Base-by-base conservation (phyloP, 768 basidiomycete genomes). In the Podaxis pistillaris region DNA sequence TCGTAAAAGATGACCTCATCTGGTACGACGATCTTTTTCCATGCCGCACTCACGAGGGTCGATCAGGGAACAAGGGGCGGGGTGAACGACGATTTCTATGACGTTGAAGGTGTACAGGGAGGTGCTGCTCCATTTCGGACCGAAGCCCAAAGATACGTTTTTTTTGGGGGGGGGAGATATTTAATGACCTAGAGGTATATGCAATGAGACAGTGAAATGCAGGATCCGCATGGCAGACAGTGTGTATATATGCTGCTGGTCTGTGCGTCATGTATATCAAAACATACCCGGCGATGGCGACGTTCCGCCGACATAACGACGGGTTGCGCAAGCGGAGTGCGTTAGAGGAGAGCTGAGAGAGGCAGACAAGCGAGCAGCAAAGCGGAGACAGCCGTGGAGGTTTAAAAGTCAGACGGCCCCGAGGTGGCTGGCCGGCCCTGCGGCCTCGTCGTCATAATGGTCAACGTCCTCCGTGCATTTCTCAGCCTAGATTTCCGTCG, bases 351-450 rank as follows among this genome's bases (percentile, higher is more conserved):
- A 52, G 6, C 15, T 24, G 4, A 55, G 53, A 13, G 53, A 13
- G 53, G 11, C 1, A 33, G 53, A 15, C 2, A 19, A 38, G 9
- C 33, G 6, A 38, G 19, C 19, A 22, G 8, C 8, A 33, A 30
- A 30, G 24, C 61, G 61, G 61, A 37, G 46, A 56, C 55, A 30
- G 54, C 61, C 61, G 61, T 12, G n/a, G 33, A 55, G 19, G 24
- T 60, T 60, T 24, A 40, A 62, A 46, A 56, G 61, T 56, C 61
- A 56, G 61, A 49, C 40, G 26, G 54, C 46, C 12, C 13, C 28
- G 4, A n/a, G 15, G 8, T 3, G 26, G 19, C 22, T 19, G 46
- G 51, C 33, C 53, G 60, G 53, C 49, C n/a, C 22, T 57, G 24
- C 51, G 59, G 50, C 51, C 15, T 38, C 37, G 54, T 17, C 30